Evolutionary conservation across 352 stramenopile species (phyloP), one percentile per base, ranked within the genome.

Genomic region (Salisapilia sapeloensis): DNA sequence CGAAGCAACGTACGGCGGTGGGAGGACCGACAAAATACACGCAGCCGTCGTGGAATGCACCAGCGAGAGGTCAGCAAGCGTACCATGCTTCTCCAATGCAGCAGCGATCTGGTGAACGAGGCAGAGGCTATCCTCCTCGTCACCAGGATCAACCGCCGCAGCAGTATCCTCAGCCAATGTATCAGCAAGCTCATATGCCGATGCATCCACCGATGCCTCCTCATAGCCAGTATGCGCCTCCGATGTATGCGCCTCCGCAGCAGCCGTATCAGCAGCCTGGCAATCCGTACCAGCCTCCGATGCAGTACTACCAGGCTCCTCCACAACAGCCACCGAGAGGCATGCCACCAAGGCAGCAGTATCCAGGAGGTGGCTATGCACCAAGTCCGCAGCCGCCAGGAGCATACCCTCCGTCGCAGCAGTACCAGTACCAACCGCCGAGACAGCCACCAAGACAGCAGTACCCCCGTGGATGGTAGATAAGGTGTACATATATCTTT

Each of bases 71-170:
- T n/a, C n/a, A n/a, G n/a, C n/a, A n/a, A n/a, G n/a, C n/a, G n/a
- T n/a, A n/a, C n/a, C n/a, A n/a, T n/a, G n/a, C n/a, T n/a, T n/a
- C 8, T 33, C 35, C 10, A 29, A 32, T 24, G 37, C 24, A 32
- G 13, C 29, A 35, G 15, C 13, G 12, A 13, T 28, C 13, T 35
- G 29, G 19, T 35, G 10, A 70, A 20, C 55, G 44, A 29, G 44
- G 27, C 16, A 59, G 47, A 6, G 60, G 56, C 6, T 75, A 75
- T 33, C 56, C 51, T 19, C 38, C 54, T 12, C 47, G 53, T 11
- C 41, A 28, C 11, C 41, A 38, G 11, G 53, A 51, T 27, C 21
- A 21, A 18, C 29, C 38, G 6, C 35, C 48, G 9, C 50, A 40
- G 17, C 45, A 50, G 8, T 41, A 54, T 8, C 52, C 48, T 15